Percentiles rank a stretch among this genome's conserved stretches.
These are phyloP conservation scores for Stevia rebaudiana DNA, from an alignment of 140 eudicot species.

Conservation along the genomic window DNA sequence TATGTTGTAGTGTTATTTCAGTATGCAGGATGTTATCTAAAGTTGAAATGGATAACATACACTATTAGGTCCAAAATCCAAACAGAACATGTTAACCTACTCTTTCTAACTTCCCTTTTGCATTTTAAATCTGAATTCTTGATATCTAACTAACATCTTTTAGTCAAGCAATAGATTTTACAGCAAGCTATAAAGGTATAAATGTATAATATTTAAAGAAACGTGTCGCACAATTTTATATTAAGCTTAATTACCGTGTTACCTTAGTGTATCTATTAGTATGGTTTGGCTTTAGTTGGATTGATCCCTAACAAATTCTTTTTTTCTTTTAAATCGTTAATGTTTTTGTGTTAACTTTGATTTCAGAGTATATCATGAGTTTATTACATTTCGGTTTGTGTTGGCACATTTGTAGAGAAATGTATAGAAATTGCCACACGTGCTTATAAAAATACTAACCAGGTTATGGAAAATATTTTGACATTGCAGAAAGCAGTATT, in stretches of 20 bases:
- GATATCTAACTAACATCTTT: background rate
- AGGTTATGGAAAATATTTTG: background rate
- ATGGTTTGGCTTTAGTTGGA: background rate
- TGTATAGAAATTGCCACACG: background rate
- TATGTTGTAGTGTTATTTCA: slow-evolving; percentile 17
- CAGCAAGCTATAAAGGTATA: background rate
- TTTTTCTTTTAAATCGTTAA: background rate
- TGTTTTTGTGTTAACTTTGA: background rate
- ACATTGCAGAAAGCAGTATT: background rate
- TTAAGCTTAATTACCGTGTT: background rate
- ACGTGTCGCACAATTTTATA: background rate
- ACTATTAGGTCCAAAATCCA: slow-evolving; percentile 4
- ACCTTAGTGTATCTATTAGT: background rate
- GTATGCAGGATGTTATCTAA: slow-evolving; percentile 9
- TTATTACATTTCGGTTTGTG: background rate
- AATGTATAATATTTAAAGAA: background rate
- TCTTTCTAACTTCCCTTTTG: background rate
- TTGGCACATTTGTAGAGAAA: background rate
- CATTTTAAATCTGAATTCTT: background rate
- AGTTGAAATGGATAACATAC: slow-evolving; percentile 1
- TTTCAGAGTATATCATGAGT: background rate
- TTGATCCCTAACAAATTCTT: background rate
- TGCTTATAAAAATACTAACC: background rate
- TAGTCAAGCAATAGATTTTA: background rate
- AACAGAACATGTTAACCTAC: background rate